Evolutionary conservation across 805 yeast species (phyloP), one percentile per base, ranked within the genome.

Genomic region (Saturnispora silvae): DNA sequence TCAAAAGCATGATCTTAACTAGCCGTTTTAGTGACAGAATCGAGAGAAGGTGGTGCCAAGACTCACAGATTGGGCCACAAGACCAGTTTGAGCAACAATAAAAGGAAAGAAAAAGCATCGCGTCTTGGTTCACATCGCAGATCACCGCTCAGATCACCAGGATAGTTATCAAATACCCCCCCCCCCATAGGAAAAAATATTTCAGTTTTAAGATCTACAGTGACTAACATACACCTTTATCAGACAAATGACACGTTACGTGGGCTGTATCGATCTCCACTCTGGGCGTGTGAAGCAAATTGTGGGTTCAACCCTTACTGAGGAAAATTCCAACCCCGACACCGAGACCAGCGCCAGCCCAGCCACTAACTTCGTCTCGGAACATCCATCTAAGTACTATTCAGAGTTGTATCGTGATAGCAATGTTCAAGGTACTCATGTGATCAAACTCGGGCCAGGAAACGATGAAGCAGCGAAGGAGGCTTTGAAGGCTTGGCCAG

Each of bases 191-290:
- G n/a, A n/a, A n/a, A n/a, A n/a, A n/a, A n/a, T n/a, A n/a, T n/a
- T n/a, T n/a, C n/a, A n/a, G n/a, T n/a, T n/a, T n/a, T n/a, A n/a
- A n/a, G n/a, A n/a, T n/a, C n/a, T n/a, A n/a, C n/a, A n/a, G n/a
- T n/a, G n/a, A n/a, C n/a, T n/a, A n/a, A n/a, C n/a, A n/a, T n/a
- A n/a, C n/a, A n/a, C n/a, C n/a, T n/a, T n/a, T n/a, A n/a, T n/a
- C n/a, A n/a, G n/a, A n/a, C n/a, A 24, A 19, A 86, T 87, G 96
- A 87, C 96, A 0, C 68, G 69, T 36, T 92, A 84, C 60, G 73
- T 87, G 50, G 97, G 96, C 1, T 92, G 99, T 53, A 89, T 92
- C 27, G 98, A 92, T 54, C 77, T 92, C 41, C 99, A 92, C 57
- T 72, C 81, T 6, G 98, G 98, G 2, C 80, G 83, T 47, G 98